Evolutionary conservation across 768 basidiomycete species (phyloP).

Genomic region (Pleurotus tuber-regium): DNA sequence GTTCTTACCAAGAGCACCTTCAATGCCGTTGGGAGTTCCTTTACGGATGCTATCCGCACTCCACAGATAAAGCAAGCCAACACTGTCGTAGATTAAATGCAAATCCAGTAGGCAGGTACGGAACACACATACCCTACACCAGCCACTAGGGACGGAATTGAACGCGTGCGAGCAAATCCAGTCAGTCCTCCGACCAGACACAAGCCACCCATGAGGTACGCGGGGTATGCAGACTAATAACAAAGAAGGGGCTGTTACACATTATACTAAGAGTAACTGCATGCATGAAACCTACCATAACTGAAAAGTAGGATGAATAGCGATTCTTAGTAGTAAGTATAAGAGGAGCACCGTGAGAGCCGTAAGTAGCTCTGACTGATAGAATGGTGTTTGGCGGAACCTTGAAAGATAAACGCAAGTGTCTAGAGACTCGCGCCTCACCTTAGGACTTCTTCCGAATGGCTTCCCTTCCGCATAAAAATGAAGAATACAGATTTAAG

Average conservation of each 20-base stretch:
- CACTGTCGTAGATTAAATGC: constrained; percentile 37
- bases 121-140: constrained; percentile 61
- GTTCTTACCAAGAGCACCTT: constrained; percentile 71
- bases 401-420: no score
- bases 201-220: constrained; percentile 71
- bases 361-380: no score
- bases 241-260: no score
- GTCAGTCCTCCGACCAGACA: constrained; percentile 77
- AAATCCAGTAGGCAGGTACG: not conserved
- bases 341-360: no score
- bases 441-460: no score
- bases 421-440: no score
- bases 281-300: no score
- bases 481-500: constrained; percentile 66
- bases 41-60: constrained; percentile 74
- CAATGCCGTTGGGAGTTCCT: constrained; percentile 70
- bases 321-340: no score
- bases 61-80: constrained; percentile 78
- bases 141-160: constrained; percentile 80
- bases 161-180: constrained; percentile 69
- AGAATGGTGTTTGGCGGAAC: no score
- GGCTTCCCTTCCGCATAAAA: constrained; percentile 50
- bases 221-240: constrained; percentile 84
- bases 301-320: no score
- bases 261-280: no score